These are phyloP conservation scores for Chlorella sp. DNA, from an alignment of 139 green algal species.

Conservation along the genomic window DNA sequence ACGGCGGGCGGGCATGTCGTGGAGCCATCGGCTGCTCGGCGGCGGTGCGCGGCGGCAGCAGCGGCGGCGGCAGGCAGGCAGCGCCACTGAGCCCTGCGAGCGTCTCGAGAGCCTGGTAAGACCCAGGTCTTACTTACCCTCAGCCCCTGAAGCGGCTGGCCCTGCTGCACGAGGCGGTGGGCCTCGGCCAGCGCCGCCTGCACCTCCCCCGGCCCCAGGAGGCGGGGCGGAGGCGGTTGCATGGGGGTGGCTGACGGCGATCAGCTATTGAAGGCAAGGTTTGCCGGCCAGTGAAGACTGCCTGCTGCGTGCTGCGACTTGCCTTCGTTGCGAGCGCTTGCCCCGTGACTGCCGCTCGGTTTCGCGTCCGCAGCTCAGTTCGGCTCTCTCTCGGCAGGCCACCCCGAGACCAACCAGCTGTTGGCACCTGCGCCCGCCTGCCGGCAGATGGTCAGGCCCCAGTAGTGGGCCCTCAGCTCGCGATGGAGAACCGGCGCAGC, in stretches of 20 bases:
- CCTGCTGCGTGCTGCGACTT: not conserved
- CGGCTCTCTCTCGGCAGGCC: too few species aligned
- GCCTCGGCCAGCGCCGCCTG: not conserved
- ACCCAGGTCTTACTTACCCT: not conserved
- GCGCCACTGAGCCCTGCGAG: not conserved
- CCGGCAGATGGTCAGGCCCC: too few species aligned
- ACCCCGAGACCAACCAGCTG: too few species aligned
- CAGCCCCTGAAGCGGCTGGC: not conserved
- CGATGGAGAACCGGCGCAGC: constrained; percentile 12
- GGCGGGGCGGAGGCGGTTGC: not conserved
- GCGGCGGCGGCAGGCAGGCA: too few species aligned
- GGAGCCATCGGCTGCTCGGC: too few species aligned
- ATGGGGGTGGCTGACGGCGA: not conserved
- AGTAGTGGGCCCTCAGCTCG: too few species aligned
- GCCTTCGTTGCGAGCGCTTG: too few species aligned
- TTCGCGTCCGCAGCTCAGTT: too few species aligned
- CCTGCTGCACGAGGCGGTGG: not conserved
- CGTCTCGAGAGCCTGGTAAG: not conserved
- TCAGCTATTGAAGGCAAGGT: not conserved
- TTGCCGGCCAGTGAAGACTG: too few species aligned
- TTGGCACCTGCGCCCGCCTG: too few species aligned
- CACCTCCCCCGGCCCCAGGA: not conserved
- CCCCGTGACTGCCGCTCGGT: too few species aligned
- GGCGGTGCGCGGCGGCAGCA: too few species aligned
- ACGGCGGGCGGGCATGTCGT: not conserved